Percentiles rank a stretch among this genome's conserved stretches.
phyloP scores from a whole-genome alignment of 805 yeast species.

The Starmerella sp. region DNA sequence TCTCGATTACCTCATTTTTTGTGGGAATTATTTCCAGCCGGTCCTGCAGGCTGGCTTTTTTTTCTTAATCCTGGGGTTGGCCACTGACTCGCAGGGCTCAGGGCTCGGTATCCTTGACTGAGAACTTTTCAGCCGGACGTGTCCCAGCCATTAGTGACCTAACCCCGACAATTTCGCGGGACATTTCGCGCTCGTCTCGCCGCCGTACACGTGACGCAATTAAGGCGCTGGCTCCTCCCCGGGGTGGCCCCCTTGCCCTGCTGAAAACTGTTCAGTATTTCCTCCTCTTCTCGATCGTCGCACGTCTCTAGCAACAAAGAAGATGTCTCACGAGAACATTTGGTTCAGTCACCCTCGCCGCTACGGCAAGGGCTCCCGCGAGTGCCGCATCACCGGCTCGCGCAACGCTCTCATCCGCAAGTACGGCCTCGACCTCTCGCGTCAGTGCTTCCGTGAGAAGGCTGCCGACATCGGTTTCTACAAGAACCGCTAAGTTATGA shows the following conservation, averaged over 20 bases:
- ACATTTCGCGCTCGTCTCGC: background rate
- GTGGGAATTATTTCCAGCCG: background rate
- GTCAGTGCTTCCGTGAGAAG: constrained; percentile 99
- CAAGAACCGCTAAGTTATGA: constrained; percentile 77
- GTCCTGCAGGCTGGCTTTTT: too few relatives aligned
- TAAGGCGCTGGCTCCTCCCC: background rate
- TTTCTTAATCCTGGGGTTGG: too few relatives aligned
- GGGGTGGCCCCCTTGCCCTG: constrained; percentile 10
- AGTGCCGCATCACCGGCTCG: constrained; percentile 98
- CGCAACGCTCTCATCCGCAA: constrained; percentile 99
- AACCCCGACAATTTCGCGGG: background rate
- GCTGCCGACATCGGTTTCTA: constrained; percentile 98
- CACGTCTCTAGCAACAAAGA: constrained; percentile 15
- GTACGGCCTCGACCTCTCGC: constrained; percentile 98
- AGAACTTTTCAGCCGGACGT: background rate
- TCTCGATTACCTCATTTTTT: constrained; percentile 5
- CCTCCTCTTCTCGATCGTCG: background rate
- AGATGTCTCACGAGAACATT: constrained; percentile 26
- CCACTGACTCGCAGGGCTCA: background rate
- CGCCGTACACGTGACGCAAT: background rate
- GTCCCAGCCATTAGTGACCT: background rate
- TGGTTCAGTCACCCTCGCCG: constrained; percentile 99
- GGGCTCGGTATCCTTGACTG: background rate
- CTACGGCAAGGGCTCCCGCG: constrained; percentile 99
- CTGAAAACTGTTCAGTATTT: constrained; percentile 11